These are phyloP conservation scores for Clitopilus hobsonii DNA, from an alignment of 768 basidiomycete genomes.

Conservation along the genomic window DNA sequence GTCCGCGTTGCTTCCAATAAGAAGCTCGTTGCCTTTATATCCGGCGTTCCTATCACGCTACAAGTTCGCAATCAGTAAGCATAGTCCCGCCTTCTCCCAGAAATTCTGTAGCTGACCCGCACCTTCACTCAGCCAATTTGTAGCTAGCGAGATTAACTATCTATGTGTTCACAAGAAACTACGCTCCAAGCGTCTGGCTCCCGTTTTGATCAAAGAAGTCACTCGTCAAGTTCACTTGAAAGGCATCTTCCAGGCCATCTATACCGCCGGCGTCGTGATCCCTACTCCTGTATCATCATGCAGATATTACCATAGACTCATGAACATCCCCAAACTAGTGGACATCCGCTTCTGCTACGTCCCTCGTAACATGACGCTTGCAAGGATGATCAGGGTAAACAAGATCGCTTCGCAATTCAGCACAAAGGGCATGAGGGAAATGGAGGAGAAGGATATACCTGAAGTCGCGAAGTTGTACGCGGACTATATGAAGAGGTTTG, in stretches of 20 bases:
- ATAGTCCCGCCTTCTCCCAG: background rate
- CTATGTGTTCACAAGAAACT: conserved; percentile 98
- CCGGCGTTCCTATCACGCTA: conserved; percentile 82
- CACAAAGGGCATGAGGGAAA: conserved; percentile 76
- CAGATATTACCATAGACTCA: conserved; percentile 79
- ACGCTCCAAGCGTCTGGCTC: conserved; percentile 89
- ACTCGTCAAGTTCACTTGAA: conserved; percentile 87
- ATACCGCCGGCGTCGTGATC: conserved; percentile 89
- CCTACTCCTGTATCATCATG: conserved; percentile 92
- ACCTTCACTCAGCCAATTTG: conserved; percentile 33
- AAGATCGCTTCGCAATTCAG: conserved; percentile 52
- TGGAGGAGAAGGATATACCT: conserved; percentile 74
- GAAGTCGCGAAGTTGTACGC: conserved; percentile 67
- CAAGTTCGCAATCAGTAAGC: conserved; percentile 82
- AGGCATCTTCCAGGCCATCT: conserved; percentile 95
- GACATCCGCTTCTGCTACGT: conserved; percentile 88
- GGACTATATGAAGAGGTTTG: conserved; percentile 82
- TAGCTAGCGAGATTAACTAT: conserved; percentile 91
- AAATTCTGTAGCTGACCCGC: background rate
- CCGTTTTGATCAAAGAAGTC: conserved; percentile 96
- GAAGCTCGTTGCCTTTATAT: conserved; percentile 95
- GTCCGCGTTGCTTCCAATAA: conserved; percentile 87
- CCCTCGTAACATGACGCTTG: conserved; percentile 82
- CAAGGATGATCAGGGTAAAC: conserved; percentile 80
- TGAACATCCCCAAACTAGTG: conserved; percentile 90